Evolutionary conservation across 108 stramenopile genomes (phyloP), one percentile per base, ranked within the genome.

Genomic region (Skeletonema costatum): DNA sequence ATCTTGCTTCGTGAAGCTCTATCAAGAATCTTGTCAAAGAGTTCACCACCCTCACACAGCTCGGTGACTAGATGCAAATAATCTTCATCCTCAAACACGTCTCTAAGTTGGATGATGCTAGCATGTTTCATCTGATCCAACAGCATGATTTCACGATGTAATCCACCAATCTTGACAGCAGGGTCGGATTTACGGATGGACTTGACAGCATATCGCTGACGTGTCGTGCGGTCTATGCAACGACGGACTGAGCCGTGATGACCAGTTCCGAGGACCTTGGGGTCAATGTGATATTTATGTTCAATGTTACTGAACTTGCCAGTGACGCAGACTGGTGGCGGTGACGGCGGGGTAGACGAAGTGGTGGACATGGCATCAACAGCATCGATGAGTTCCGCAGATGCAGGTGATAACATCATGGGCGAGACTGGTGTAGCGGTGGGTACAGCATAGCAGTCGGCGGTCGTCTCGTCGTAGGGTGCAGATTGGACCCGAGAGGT

Each of bases 1-100:
- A 51, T 77, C 51, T 56, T 25, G 21, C 25, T 25, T 56, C 21
- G 53, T 25, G 64, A 42, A 13, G 82, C 73, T 73, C 87, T 90
- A 32, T 89, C 78, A 5, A 92, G 78, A 17, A 93, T 87, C 31
- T 84, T 71, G 33, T 94, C 93, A 50, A 90, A 92, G 25, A 96
- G 78, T 82, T 94, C 93, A 32, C 92, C 92, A 31, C 96, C 96
- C 8, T 66, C 74, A 68, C 91, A 88, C 10, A 97, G 78, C 38
- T 96, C 95, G 42, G 92, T 93, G 8, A 97, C 93, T 12, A 96
- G 58, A 62, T 90, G 90, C 8, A 95, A 17, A 25, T 82, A 79
- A 6, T 75, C 60, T 61, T 84, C 77, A 60, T 93, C 94, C 86
- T 92, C 91, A 48, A 87, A 97, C 16, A 89, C 83, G 31, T 90